phyloP scores from a whole-genome alignment of 805 yeast genomes.

The Schwanniomyces pseudopolymorphus region DNA sequence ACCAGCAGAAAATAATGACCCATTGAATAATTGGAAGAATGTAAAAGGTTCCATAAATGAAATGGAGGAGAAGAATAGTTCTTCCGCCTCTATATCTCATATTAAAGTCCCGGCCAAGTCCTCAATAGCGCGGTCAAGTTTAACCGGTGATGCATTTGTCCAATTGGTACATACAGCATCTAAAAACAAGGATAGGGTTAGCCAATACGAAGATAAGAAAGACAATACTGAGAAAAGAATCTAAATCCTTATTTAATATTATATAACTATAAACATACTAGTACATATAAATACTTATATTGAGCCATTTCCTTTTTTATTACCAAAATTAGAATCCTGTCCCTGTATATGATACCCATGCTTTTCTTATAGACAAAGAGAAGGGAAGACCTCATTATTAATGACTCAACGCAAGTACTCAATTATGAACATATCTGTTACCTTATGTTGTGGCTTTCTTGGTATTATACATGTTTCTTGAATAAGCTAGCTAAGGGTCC shows the following conservation, averaged over 20 bases:
- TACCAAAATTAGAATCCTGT: background rate
- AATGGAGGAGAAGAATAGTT: constrained; percentile 12
- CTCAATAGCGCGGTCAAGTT: constrained; percentile 19
- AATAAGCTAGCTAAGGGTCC: background rate
- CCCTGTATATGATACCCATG: too few relatives aligned
- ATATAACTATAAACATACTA: background rate
- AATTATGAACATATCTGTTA: background rate
- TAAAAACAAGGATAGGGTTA: constrained; percentile 52
- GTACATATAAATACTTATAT: background rate
- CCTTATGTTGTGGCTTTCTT: background rate
- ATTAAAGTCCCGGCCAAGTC: constrained; percentile 9
- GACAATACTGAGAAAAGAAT: constrained; percentile 11
- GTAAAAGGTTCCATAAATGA: constrained; percentile 23
- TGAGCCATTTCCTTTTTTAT: background rate
- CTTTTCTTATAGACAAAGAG: too few relatives aligned
- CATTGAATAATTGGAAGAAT: constrained; percentile 29
- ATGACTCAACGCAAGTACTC: too few relatives aligned
- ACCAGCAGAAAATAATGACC: constrained; percentile 4
- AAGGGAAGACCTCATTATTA: too few relatives aligned
- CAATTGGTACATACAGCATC: constrained; percentile 71
- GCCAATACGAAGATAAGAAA: background rate
- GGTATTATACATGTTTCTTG: background rate
- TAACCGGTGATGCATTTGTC: constrained; percentile 59
- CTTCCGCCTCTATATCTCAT: constrained; percentile 23
- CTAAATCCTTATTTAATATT: background rate